phyloP scores from a whole-genome alignment of 805 yeast genomes.

The Tetrapisispora phaffii region DNA sequence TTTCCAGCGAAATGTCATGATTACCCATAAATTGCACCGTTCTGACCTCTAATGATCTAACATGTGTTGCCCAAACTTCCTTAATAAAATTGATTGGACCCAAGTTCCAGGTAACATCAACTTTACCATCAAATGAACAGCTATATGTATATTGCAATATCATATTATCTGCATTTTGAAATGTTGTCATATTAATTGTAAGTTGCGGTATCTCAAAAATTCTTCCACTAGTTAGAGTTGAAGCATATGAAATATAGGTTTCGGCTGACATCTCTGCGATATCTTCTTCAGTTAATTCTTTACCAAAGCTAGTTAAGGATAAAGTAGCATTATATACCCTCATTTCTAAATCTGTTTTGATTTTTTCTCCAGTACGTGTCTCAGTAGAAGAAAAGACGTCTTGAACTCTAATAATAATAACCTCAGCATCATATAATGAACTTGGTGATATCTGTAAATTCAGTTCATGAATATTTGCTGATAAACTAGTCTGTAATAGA shows the following conservation, averaged over 20 bases:
- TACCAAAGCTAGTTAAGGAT: conserved; percentile 53
- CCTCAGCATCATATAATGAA: conserved; percentile 68
- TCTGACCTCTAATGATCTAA: conserved; percentile 59
- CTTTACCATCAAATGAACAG: conserved; percentile 78
- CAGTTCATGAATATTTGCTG: conserved; percentile 47
- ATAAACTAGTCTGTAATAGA: conserved; percentile 54
- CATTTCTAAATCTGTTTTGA: conserved; percentile 49
- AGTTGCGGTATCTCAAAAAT: conserved; percentile 75
- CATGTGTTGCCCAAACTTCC: conserved; percentile 87
- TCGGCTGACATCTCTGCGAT: conserved; percentile 38
- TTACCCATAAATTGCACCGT: conserved; percentile 28
- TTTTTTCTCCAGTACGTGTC: conserved; percentile 29
- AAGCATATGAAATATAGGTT: conserved; percentile 47
- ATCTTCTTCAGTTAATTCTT: conserved; percentile 40
- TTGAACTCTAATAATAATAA: conserved; percentile 51
- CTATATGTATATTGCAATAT: conserved; percentile 56
- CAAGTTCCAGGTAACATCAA: conserved; percentile 87
- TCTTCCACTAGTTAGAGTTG: conserved; percentile 63
- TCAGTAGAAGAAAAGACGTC: conserved; percentile 43
- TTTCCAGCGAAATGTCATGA: conserved; percentile 13
- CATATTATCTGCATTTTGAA: conserved; percentile 45
- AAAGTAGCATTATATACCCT: conserved; percentile 54
- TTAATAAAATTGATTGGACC: conserved; percentile 85
- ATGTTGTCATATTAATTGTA: conserved; percentile 63
- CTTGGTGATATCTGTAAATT: conserved; percentile 71